Evolutionary conservation across 768 basidiomycete species (phyloP), one percentile per base, ranked within the genome.

Genomic region (Kondoa subrosea): DNA sequence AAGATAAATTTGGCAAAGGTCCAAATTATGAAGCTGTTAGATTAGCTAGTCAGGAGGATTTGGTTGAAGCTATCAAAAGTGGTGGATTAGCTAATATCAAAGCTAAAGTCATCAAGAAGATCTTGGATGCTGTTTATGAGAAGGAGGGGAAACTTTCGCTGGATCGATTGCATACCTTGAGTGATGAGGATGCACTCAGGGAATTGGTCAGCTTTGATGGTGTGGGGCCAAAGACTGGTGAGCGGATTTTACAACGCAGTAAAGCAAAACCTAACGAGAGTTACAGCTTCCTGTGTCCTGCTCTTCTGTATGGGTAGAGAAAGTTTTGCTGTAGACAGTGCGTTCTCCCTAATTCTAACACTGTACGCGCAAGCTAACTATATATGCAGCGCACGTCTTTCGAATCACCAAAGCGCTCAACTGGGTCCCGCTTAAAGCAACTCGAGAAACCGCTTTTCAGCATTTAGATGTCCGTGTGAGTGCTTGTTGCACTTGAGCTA

Each of bases 41-140:
- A 15, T 65, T 68, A 1, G 73, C 66, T 2, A 62, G 69, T 1
- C 50, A 56, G 17, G 69, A 57, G 3, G 60, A 66, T 62, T 63
- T 75, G 15, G 67, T 67, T 50, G 70, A 72, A 8, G 57, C 67
- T 12, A 73, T 75, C 29, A 32, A 64, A 15, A 68, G 65, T 56
- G 74, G 74, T 29, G 74, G 74, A 3, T 34, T 75, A n/a, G 72
- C 71, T 16, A 69, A 70, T n/a, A 69, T 69, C 56, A 75, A 75
- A 68, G 26, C 59, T 25, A 72, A 71, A 68, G 68, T 68, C 33
- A 75, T 75, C 59, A 58, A 72, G 34, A 68, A 66, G 4, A 60
- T 75, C 12, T 29, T 73, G 4, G 26, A 17, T 32, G n/a, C 65
- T 26, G 3, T 69, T 30, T 64, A 34, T 29, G 60, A 26, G 50